Evolutionary conservation across 192 early-diverging fungal species (phyloP), one percentile per base, ranked within the genome.

Genomic region (Linnemannia zychae): DNA sequence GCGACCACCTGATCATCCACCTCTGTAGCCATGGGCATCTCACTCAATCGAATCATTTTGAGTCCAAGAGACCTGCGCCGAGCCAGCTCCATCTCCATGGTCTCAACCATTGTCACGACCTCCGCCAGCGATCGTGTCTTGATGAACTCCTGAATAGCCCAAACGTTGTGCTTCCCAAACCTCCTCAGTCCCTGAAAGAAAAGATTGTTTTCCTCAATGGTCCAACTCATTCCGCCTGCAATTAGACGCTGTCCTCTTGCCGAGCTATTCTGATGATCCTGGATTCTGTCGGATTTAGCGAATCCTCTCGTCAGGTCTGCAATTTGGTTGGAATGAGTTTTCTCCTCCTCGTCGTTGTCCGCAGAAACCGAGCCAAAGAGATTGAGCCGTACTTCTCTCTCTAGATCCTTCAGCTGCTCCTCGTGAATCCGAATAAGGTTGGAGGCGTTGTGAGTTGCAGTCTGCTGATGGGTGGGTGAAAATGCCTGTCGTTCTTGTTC

Each of bases 1-100:
- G 33, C 53, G n/a, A 84, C 40, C 24, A 50, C 60, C 1, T 57
- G 36, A 7, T 84, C 68, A 44, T 75, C 68, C 34, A 36, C 66
- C 71, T 84, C 82, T 24, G 60, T 69, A 9, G 82, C 82, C 82
- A 84, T 79, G 28, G 82, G 82, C 82, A 84, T 84, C 24, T 71
- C 46, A 22, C 66, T 79, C 38, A 78, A 33, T 6, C 63, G 22
- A 13, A 66, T 50, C 1, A n/a, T 38, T 1, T 40, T 53, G 5
- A 72, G 24, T 12, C 77, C 76, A 44, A 74, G 71, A 24, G 70
- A 17, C 24, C 65, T 68, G 11, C 40, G 60, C 40, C 77, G 72
- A 16, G 34, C 72, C 31, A 84, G 4, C n/a, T 84, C 82, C 16
- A 49, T 63, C 68, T 84, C 82, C 82, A 84, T 78, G 6, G 67